Evolutionary conservation across 2,329 filamentous ascomycete genomes (phyloP).

Genomic region (Colletotrichum sidae): DNA sequence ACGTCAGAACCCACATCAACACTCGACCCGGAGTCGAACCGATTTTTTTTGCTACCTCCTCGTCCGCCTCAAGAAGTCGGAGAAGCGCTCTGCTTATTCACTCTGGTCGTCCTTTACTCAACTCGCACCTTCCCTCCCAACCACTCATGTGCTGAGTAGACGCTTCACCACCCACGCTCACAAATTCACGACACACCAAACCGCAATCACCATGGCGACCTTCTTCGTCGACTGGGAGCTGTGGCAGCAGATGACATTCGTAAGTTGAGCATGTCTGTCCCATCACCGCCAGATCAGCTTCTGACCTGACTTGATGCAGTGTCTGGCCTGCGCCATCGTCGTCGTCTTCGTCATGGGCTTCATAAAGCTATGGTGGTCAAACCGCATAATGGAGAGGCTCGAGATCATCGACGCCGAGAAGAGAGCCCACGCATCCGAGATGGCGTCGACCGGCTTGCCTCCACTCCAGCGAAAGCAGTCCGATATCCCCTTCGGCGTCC

Average conservation of each 20-base stretch:
- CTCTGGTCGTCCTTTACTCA: constrained; percentile 1
- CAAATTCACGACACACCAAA: background rate
- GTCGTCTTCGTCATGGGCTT: constrained; percentile 76
- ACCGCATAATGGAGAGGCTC: constrained; percentile 66
- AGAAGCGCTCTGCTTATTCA: constrained; percentile 15
- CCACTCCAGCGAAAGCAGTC: constrained; percentile 45
- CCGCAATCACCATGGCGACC: constrained; percentile 42
- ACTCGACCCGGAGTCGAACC: constrained; percentile 2
- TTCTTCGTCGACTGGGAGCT: constrained; percentile 80
- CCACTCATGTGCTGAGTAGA: background rate
- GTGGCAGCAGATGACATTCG: constrained; percentile 93
- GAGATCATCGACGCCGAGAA: constrained; percentile 76
- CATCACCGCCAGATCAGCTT: background rate
- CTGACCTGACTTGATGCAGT: constrained; percentile 56
- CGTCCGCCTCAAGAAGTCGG: constrained; percentile 16
- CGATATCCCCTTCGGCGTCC: constrained; percentile 83
- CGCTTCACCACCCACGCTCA: constrained; percentile 1
- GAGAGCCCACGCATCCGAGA: constrained; percentile 62
- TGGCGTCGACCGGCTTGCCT: constrained; percentile 66
- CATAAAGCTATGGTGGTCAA: constrained; percentile 73
- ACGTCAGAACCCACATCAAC: constrained; percentile 6
- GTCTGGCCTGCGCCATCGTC: constrained; percentile 77
- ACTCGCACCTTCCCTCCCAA: constrained; percentile 5
- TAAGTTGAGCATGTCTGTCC: constrained; percentile 58
- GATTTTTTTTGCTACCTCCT: background rate